Percentiles rank a stretch among this genome's conserved stretches.
Conservation (phyloP, 169 alveolate species). For the Perkinsus olseni region DNA sequence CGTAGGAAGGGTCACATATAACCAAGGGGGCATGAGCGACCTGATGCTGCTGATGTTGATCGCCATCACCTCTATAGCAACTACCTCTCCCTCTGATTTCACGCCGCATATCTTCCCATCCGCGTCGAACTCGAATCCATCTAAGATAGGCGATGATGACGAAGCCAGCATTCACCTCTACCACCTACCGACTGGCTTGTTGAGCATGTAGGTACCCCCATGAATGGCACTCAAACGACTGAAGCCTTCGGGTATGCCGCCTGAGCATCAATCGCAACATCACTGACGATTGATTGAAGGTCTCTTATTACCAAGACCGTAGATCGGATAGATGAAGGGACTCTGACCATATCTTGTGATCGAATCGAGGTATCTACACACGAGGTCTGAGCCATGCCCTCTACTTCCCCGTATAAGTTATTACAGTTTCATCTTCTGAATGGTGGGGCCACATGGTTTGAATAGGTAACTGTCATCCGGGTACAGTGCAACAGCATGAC, state of each 20-base stretch:
- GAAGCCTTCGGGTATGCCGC: not conserved
- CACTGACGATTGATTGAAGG: not conserved
- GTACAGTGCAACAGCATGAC: constrained; percentile 95
- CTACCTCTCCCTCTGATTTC: constrained; percentile 59
- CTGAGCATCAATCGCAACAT: not conserved
- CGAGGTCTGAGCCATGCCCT: not conserved
- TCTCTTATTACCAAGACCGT: constrained; percentile 88
- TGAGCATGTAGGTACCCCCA: constrained; percentile 94
- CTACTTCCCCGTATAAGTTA: not conserved
- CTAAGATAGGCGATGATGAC: constrained; percentile 18
- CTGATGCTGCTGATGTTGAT: not conserved
- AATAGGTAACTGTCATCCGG: constrained; percentile 68
- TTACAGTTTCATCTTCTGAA: constrained; percentile 77
- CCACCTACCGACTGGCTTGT: constrained; percentile 76
- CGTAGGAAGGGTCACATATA: constrained; percentile 84
- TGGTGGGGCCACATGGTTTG: constrained; percentile 77
- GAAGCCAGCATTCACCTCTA: not conserved
- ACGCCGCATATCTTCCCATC: constrained; percentile 78
- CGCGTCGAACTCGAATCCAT: constrained; percentile 65
- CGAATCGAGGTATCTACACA: constrained; percentile 69
- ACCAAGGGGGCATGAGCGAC: constrained; percentile 65
- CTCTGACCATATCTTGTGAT: constrained; percentile 90
- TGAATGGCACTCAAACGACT: constrained; percentile 86
- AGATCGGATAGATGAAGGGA: constrained; percentile 96
- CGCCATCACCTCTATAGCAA: constrained; percentile 3